A percentile compares a stretch with the other conserved stretches of the same genome.
Evolutionary conservation across 805 yeast species (phyloP).

Genomic region (Wickerhamiella lipophila): DNA sequence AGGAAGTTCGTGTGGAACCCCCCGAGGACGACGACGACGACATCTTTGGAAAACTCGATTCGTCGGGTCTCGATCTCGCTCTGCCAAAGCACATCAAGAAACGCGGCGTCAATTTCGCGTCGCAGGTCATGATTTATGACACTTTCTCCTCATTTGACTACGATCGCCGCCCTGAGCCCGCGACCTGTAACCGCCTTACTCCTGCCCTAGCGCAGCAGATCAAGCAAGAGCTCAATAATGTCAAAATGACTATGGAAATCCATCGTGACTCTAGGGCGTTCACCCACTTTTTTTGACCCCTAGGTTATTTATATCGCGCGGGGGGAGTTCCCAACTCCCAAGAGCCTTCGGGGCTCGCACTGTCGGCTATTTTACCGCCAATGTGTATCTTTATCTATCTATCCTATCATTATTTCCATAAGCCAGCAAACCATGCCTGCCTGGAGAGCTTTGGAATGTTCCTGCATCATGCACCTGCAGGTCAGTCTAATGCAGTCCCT

Average conservation of each 20-base stretch:
- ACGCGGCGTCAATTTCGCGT: conserved; percentile 39
- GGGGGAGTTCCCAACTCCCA: not conserved
- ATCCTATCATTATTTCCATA: not conserved
- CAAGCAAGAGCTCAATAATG: conserved; percentile 66
- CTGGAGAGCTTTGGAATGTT: not conserved
- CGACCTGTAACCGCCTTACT: conserved; percentile 84
- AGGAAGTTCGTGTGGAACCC: conserved; percentile 18
- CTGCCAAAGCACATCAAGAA: conserved; percentile 7
- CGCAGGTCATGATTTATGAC: conserved; percentile 70
- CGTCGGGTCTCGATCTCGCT: not conserved
- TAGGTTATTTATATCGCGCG: not conserved
- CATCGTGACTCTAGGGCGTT: conserved; percentile 67
- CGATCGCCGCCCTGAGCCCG: conserved; percentile 84
- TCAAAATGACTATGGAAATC: conserved; percentile 70
- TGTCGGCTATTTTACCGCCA: not conserved
- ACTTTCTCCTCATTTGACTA: conserved; percentile 75
- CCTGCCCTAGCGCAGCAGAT: conserved; percentile 78
- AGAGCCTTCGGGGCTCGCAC: too few relatives aligned
- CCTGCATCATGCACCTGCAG: conserved; percentile 3
- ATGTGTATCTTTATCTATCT: not conserved
- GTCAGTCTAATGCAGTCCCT: not conserved
- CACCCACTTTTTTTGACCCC: conserved; percentile 61
- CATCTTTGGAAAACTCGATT: conserved; percentile 8
- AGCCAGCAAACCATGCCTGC: not conserved
- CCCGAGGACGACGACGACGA: conserved; percentile 8